Evolutionary conservation across 352 stramenopile genomes (phyloP).

Genomic region (Thraustochytrium striatum): DNA sequence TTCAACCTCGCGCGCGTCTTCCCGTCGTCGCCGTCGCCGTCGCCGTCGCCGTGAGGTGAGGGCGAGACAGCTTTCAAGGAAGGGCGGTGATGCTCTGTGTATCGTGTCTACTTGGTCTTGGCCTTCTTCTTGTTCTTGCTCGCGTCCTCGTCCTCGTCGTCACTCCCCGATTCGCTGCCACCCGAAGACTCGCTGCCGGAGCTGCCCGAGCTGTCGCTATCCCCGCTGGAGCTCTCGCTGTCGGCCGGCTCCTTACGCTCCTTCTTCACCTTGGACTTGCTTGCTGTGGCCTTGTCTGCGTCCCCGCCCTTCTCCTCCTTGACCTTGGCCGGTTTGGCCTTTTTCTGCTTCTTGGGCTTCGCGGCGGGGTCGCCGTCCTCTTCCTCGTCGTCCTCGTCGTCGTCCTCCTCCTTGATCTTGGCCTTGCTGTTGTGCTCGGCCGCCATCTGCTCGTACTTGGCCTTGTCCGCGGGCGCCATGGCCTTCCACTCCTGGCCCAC

Average conservation of each 20-base stretch:
- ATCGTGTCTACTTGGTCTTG: not conserved
- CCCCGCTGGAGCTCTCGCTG: not conserved
- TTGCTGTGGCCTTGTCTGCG: not conserved
- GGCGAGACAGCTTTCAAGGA: not conserved
- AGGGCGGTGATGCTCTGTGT: too few species aligned
- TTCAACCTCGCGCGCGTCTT: too few species aligned
- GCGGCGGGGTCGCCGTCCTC: too few species aligned
- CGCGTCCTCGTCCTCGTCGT: not conserved
- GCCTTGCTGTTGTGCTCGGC: slow-evolving; percentile 56
- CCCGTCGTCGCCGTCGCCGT: too few species aligned
- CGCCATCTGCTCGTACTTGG: slow-evolving; percentile 63
- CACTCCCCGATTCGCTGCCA: too few species aligned
- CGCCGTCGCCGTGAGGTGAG: not conserved
- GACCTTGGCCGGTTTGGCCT: not conserved
- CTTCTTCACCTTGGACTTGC: not conserved
- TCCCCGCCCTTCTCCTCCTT: not conserved
- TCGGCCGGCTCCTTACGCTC: not conserved
- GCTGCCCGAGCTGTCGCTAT: not conserved
- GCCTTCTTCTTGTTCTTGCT: not conserved
- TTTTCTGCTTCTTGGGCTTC: not conserved
- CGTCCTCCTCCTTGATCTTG: not conserved
- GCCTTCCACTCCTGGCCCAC: slow-evolving; percentile 63
- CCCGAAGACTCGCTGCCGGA: too few species aligned
- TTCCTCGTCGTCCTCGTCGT: not conserved
- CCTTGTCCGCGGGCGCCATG: slow-evolving; percentile 60